Base-by-base conservation (phyloP, 1,284 basidiomycete species). In the Peniophora sp. region DNA sequence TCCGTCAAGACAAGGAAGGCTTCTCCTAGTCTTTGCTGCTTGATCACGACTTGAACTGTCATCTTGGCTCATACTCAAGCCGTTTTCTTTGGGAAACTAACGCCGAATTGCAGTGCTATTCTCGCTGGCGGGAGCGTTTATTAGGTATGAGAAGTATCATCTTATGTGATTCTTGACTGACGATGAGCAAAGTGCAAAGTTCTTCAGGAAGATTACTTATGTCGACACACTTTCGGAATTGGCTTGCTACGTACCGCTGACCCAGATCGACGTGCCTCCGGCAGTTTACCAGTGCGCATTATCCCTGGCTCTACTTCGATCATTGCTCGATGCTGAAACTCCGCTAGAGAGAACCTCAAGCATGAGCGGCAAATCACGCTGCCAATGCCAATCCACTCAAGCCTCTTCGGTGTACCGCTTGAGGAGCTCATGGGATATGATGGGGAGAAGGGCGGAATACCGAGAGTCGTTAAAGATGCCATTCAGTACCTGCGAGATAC, bases 221-320 rank as follows among this genome's bases (percentile, higher is more conserved):
- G 75, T 88, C 52, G 70, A 78, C 52, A 90, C 86, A 0, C 74
- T 93, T 11, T 87, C 85, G 17, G 81, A 83, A 36, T 74, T 93
- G 49, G 89, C 89, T 11, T 71, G 72, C 49, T 71, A 85, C 59
- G 79, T 92, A 12, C 90, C 90, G 2, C 63, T 93, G 22, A 89
- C 85, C 0, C 88, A 92, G 61, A 90, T 93, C 49, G 88, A 92
- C 63, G 83, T 93, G 45, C 82, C 87, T 19, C 83, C 89, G 14
- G 79, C 85, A 12, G 87, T 89, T 16, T 89, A 92, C 63, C 77
- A 83, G 87, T 90, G 58, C 48, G 72, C 60, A 14, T 49, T 20
- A 22, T n/a, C 34, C n/a, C n/a, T n/a, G n/a, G n/a, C n/a, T n/a
- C n/a, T n/a, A n/a, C n/a, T n/a, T n/a, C n/a, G n/a, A n/a, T n/a